Evolutionary conservation across 2,329 filamentous ascomycete genomes (phyloP), one percentile per base, ranked within the genome.

Genomic region (Stagonosporopsis vannaccii): DNA sequence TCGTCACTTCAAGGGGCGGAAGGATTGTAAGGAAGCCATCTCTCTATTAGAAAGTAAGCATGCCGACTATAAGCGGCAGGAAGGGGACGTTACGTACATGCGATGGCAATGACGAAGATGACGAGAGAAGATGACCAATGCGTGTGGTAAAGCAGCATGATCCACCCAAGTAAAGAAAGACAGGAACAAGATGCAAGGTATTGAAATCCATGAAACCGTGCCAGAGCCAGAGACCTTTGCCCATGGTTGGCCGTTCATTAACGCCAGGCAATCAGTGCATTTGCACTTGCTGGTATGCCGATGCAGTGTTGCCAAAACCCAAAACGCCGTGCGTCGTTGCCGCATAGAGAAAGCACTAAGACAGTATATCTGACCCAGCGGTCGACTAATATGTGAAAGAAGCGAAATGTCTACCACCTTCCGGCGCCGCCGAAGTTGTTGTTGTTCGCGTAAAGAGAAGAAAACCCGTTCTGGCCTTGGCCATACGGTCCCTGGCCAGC

Each of bases 391-490:
- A 69, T 73, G 67, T 67, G 64, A 65, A 68, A 66, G 66, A 70
- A 71, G 53, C 54, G 66, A 72, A 63, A 50, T 41, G 52, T 63
- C 65, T 74, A 76, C 74, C 75, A 76, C 64, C 74, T 68, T 66
- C 74, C 73, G 62, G 68, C 67, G 56, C 71, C 72, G 65, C 72
- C 68, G 66, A 73, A 73, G 67, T 80, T 82, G 47, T 56, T 56
- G 42, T 85, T 86, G 76, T 85, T 82, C 58, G 81, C 81, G 78
- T 96, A 96, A 85, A 96, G 90, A 79, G 82, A 81, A 67, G 90
- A 92, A 87, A 96, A 97, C 90, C 91, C 92, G 95, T 92, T 92
- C 94, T 85, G 84, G 77, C 84, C 83, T 80, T 96, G 90, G 81
- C 90, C 90, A 82, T 95, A 96, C 79, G 95, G 85, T 79, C 90